These are phyloP conservation scores for Colletotrichum sp. DNA, from an alignment of 2,329 filamentous ascomycete species.

Conservation along the genomic window DNA sequence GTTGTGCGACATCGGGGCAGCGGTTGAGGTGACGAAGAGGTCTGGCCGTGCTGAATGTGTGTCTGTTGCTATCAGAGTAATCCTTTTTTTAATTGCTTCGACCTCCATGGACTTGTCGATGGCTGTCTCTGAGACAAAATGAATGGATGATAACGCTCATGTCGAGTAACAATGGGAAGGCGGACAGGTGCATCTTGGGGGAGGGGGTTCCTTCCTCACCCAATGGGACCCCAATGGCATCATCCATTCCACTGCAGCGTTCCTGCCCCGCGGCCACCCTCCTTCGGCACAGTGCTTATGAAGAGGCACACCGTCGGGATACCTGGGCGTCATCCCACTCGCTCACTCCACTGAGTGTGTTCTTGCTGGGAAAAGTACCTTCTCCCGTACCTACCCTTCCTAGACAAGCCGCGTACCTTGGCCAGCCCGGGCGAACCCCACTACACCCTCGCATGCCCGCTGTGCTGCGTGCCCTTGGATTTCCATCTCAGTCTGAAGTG, in stretches of 20 bases:
- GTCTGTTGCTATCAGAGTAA: neutral
- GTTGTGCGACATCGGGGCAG: neutral
- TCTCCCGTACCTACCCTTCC: neutral
- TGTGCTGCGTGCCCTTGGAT: neutral
- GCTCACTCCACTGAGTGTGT: neutral
- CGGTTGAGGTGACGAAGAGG: neutral
- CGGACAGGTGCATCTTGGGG: neutral
- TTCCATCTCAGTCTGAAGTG: neutral
- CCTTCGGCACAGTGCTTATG: neutral
- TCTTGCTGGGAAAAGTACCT: neutral
- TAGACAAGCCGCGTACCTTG: neutral
- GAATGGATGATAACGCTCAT: neutral
- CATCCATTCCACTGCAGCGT: conserved; percentile 5
- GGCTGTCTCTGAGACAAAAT: neutral
- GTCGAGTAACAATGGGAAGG: neutral
- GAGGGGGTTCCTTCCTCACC: neutral
- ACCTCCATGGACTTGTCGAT: neutral
- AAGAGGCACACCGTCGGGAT: neutral
- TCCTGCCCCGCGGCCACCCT: conserved; percentile 8
- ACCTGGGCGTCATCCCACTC: conserved; percentile 14
- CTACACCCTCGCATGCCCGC: conserved; percentile 16
- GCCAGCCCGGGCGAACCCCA: conserved; percentile 7
- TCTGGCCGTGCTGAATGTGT: neutral
- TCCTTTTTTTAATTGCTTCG: neutral
- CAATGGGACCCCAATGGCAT: neutral